Evolutionary conservation across 2,329 filamentous ascomycete species (phyloP).

Genomic region (Fusarium sp.): DNA sequence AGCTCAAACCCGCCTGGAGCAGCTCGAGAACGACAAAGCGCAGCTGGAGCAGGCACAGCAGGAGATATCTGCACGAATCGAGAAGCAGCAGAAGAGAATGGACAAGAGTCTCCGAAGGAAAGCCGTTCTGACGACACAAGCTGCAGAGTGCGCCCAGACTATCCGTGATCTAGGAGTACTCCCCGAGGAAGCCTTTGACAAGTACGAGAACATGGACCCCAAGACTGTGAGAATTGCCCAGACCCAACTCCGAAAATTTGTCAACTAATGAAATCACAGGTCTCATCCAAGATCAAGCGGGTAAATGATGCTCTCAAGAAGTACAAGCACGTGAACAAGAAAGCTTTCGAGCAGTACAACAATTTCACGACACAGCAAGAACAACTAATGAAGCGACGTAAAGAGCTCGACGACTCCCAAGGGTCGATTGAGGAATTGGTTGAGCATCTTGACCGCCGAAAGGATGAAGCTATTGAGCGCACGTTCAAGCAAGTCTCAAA

Average conservation of each 20-base stretch:
- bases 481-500: constrained; percentile 98
- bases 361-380: constrained; percentile 95
- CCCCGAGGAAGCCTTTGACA: constrained; percentile 91
- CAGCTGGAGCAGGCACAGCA: constrained; percentile 77
- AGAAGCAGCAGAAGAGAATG: constrained; percentile 87
- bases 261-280: constrained; percentile 50
- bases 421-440: constrained; percentile 92
- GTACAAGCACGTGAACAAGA: constrained; percentile 98
- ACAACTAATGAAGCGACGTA: constrained; percentile 81
- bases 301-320: constrained; percentile 95
- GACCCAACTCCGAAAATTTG: too few relatives aligned
- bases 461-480: constrained; percentile 97
- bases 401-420: constrained; percentile 87
- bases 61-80: constrained; percentile 79
- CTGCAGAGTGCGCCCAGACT: constrained; percentile 82
- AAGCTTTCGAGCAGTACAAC: constrained; percentile 98
- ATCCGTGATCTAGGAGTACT: constrained; percentile 93
- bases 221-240: constrained; percentile 68
- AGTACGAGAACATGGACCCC: constrained; percentile 84
- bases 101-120: constrained; percentile 93
- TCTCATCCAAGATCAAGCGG: constrained; percentile 79
- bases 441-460: constrained; percentile 89
- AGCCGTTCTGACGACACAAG: constrained; percentile 78
- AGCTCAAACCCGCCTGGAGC: constrained; percentile 59
- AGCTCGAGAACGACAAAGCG: constrained; percentile 64